Evolutionary conservation across 257 asterid genomes (phyloP).

Genomic region (Lantana camara): DNA sequence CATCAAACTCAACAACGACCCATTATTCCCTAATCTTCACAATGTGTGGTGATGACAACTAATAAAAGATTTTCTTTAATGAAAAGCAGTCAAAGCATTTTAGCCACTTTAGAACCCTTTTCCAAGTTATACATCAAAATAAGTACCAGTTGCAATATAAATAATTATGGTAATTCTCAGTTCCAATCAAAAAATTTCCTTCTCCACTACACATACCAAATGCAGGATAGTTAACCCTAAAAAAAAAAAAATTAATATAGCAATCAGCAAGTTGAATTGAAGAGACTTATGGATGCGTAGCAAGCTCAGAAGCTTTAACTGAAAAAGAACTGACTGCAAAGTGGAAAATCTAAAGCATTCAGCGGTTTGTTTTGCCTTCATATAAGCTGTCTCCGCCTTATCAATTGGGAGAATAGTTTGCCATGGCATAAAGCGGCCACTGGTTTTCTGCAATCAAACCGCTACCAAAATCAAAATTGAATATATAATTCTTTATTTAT

Average conservation of each 20-base stretch:
- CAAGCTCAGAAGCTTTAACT: constrained; percentile 57
- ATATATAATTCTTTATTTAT: constrained; percentile 46
- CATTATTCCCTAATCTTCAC: too few relatives aligned
- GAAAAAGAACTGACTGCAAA: constrained; percentile 91
- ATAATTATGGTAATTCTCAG: constrained; percentile 13
- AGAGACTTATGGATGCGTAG: constrained; percentile 77
- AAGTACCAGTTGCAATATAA: too few relatives aligned
- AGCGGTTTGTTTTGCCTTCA: constrained; percentile 69
- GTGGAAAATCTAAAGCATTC: constrained; percentile 80
- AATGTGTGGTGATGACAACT: too few relatives aligned
- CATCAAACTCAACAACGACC: too few relatives aligned
- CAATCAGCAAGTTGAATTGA: too few relatives aligned
- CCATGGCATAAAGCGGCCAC: constrained; percentile 81
- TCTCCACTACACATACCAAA: neutral
- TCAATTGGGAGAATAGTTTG: constrained; percentile 72
- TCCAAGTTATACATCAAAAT: neutral
- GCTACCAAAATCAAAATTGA: constrained; percentile 62
- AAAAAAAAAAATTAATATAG: too few relatives aligned
- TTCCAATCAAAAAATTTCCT: neutral
- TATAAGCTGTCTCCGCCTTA: constrained; percentile 66
- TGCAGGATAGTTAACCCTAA: too few relatives aligned
- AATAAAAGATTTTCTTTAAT: too few relatives aligned
- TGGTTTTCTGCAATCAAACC: constrained; percentile 69
- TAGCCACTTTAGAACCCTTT: constrained; percentile 5
- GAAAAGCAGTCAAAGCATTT: neutral